Evolutionary conservation across 768 basidiomycete genomes (phyloP).

Genomic region (Harrya chromipes): DNA sequence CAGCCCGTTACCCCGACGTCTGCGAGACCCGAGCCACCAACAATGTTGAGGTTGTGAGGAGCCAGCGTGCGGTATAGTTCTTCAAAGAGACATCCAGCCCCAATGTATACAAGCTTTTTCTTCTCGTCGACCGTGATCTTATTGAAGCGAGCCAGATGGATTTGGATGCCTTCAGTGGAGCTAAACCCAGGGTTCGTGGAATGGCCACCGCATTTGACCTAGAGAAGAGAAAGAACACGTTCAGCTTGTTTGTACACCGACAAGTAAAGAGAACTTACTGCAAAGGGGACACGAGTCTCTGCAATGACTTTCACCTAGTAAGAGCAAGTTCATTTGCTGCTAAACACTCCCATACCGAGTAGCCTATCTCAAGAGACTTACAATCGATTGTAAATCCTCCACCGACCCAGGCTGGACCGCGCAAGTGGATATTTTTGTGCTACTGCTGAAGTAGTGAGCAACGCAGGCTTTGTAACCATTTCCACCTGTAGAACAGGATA

Average conservation of each 20-base stretch:
- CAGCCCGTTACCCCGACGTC: conserved; percentile 34
- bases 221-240: not conserved
- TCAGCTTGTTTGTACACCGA: not conserved
- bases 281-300: conserved; percentile 8
- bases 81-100: conserved; percentile 28
- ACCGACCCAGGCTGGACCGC: conserved; percentile 15
- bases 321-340: not conserved
- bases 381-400: conserved; percentile 6
- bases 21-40: conserved; percentile 20
- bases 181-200: conserved; percentile 28
- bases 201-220: conserved; percentile 37
- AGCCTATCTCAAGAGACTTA: not conserved
- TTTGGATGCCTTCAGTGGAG: conserved; percentile 32
- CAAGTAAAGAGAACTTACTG: not conserved
- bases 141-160: conserved; percentile 26
- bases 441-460: conserved; percentile 13
- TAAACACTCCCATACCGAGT: no score
- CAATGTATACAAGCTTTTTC: conserved; percentile 16
- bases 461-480: conserved; percentile 13
- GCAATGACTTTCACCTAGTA: conserved; percentile 9
- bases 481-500: conserved; percentile 4
- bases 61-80: conserved; percentile 25
- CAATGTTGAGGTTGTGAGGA: conserved; percentile 11
- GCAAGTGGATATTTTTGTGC: conserved; percentile 4
- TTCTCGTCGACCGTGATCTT: conserved; percentile 7